These are phyloP conservation scores for Ensete glaucum DNA, from an alignment of 176 grass and related monocot species.

Conservation along the genomic window DNA sequence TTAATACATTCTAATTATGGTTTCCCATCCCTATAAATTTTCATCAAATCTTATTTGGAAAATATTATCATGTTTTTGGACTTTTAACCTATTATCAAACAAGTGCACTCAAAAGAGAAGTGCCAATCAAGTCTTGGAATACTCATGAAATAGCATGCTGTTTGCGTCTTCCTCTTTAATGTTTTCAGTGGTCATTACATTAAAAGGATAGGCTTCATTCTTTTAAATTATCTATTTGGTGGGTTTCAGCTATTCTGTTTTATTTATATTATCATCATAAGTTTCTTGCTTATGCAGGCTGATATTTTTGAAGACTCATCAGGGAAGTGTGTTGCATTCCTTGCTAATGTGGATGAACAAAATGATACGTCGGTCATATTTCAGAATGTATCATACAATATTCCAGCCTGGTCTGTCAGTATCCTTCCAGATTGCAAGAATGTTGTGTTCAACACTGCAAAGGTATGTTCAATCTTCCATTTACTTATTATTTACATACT, in stretches of 20 bases:
- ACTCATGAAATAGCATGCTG: no score
- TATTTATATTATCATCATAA: not conserved
- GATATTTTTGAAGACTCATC: constrained; percentile 62
- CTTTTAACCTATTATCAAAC: no score
- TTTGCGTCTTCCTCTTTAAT: no score
- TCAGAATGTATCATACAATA: constrained; percentile 52
- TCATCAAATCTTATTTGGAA: no score
- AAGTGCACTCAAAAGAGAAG: no score
- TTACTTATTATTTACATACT: not conserved
- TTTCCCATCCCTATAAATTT: no score
- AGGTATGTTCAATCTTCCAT: constrained; percentile 35
- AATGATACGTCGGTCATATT: constrained; percentile 65
- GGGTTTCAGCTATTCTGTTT: not conserved
- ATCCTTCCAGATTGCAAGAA: constrained; percentile 96
- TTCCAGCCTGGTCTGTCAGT: constrained; percentile 97
- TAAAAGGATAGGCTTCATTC: not conserved
- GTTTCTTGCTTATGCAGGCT: constrained; percentile 39
- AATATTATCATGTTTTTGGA: not conserved
- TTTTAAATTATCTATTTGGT: not conserved
- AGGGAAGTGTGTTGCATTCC: constrained; percentile 72
- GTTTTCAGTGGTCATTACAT: no score
- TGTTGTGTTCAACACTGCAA: constrained; percentile 89
- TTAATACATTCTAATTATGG: no score
- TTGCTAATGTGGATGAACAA: constrained; percentile 68
- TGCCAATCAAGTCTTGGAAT: no score